Conservation (phyloP, 2,329 filamentous ascomycete genomes). For the Alternaria sp. region DNA sequence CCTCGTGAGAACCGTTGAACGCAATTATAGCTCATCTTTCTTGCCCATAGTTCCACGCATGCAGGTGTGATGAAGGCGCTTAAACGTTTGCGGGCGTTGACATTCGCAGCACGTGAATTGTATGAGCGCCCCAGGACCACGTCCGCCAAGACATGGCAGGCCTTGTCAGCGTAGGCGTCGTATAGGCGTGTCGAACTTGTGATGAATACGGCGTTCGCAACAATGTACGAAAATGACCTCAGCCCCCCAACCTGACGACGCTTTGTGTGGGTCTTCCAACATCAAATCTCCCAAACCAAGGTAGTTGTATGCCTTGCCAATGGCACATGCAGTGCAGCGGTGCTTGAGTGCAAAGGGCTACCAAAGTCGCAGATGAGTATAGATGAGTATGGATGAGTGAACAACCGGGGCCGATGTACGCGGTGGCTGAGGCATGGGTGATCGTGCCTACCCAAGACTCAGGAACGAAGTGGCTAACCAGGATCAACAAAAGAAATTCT, state of each 20-base stretch:
- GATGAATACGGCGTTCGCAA: conserved; percentile 32
- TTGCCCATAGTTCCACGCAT: neutral
- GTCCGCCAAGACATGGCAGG: neutral
- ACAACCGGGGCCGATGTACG: neutral
- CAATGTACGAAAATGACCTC: conserved; percentile 29
- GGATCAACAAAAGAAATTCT: neutral
- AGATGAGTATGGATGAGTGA: conserved; percentile 15
- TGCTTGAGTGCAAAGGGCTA: neutral
- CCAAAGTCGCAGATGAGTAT: neutral
- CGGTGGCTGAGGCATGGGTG: conserved; percentile 9
- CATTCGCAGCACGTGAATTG: conserved; percentile 23
- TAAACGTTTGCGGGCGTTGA: conserved; percentile 24
- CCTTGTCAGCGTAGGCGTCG: conserved; percentile 13
- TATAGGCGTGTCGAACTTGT: conserved; percentile 14
- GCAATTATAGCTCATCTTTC: neutral
- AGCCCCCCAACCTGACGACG: conserved; percentile 43
- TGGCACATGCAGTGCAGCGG: neutral
- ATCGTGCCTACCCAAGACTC: neutral
- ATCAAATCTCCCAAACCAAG: conserved; percentile 10
- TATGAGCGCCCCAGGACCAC: conserved; percentile 9
- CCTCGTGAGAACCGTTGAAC: neutral
- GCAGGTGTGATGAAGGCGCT: conserved; percentile 7
- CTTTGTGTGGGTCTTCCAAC: conserved; percentile 14
- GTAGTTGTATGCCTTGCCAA: conserved; percentile 10
- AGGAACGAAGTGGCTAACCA: neutral